Evolutionary conservation across 352 stramenopile species (phyloP), one percentile per base, ranked within the genome.

Genomic region (Ophiocytium majus): DNA sequence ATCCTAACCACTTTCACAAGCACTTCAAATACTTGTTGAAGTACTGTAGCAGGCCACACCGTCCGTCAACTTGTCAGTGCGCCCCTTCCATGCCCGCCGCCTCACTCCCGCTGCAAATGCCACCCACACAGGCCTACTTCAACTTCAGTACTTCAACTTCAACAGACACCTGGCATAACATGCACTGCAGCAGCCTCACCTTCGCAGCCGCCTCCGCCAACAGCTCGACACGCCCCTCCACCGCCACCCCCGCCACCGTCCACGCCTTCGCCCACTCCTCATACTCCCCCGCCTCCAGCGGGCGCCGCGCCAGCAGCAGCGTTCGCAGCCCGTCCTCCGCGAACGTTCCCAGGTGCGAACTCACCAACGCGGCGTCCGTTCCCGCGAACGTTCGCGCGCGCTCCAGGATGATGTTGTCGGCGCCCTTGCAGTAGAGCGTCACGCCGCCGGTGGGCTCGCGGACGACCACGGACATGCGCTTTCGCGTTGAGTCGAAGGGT

Each of bases 401-500:
- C 64, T 93, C 91, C 81, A 97, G 94, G 50, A 98, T 95, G 86
- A 97, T 94, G 89, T 94, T 97, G 82, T 98, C 95, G 1, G 95
- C 95, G n/a, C 95, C 95, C 87, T 90, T 90, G 80, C 63, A 89
- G 63, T 82, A 89, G 33, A 89, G n/a, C 0, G 49, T 34, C 71
- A 87, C 81, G 0, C 31, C 74, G 31, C 84, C 84, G 63, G 90
- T 80, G 34, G 87, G 83, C 43, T 92, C 90, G 1, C 91, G 90
- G 49, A 98, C 93, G 33, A 98, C 91, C 0, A 94, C 93, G 5
- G 93, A 96, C 95, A 98, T 98, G 0, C 95, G 92, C 89, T 98
- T 98, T 31, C 95, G 90, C 1, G 92, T 95, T 63, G 92, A 96
- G 86, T 96, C 95, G 86, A 98, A 98, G 76, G 95, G 93, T 28